These are phyloP conservation scores for Phytophthora citrophthora DNA, from an alignment of 352 stramenopile species.

Conservation along the genomic window DNA sequence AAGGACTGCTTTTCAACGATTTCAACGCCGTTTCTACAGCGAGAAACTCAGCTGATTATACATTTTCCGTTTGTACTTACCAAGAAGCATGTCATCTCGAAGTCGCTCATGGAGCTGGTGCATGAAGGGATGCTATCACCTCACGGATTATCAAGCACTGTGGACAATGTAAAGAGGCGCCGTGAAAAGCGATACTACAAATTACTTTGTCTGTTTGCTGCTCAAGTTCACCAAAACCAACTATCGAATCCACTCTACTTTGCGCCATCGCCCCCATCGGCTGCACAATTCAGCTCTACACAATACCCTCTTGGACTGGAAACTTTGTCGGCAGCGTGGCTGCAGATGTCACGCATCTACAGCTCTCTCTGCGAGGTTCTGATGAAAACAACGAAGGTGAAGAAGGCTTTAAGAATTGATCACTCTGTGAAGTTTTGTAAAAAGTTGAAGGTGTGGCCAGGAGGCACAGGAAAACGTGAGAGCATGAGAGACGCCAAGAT, in stretches of 20 bases:
- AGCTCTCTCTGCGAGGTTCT: neutral
- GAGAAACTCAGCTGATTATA: too few species aligned
- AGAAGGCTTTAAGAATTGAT: conserved; percentile 3
- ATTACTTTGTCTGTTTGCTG: too few species aligned
- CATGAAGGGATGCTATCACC: conserved; percentile 6
- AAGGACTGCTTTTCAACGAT: too few species aligned
- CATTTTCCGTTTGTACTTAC: too few species aligned
- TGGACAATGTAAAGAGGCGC: too few species aligned
- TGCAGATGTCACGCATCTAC: neutral
- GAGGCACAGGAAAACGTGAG: conserved; percentile 2
- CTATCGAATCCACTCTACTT: too few species aligned
- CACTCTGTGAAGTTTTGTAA: conserved; percentile 16
- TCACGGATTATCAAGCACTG: conserved; percentile 1
- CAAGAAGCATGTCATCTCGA: neutral
- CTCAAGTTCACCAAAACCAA: too few species aligned
- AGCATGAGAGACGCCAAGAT: conserved; percentile 13
- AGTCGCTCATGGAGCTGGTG: neutral
- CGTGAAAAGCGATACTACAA: too few species aligned
- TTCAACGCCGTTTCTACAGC: too few species aligned
- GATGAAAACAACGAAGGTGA: neutral
- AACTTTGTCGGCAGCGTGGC: neutral
- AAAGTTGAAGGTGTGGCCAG: conserved; percentile 2
- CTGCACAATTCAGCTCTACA: too few species aligned
- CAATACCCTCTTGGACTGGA: too few species aligned
- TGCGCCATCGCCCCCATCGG: too few species aligned